Conservation (phyloP, 108 stramenopile genomes). For the Tribonema minus region DNA sequence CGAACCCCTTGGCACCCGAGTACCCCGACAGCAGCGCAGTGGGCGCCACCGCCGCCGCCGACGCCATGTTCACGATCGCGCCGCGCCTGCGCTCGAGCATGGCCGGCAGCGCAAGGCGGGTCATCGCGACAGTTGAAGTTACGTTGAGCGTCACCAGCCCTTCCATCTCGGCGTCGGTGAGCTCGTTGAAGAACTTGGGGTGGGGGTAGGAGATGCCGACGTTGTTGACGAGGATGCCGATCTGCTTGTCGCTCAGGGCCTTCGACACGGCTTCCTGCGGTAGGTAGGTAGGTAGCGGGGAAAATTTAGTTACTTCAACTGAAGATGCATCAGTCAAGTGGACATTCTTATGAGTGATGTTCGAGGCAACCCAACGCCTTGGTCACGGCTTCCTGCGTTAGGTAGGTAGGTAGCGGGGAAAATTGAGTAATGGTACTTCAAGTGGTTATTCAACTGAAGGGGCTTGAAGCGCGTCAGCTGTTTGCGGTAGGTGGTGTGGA, state of each 20-base stretch:
- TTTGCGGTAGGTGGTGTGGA: too few relatives aligned
- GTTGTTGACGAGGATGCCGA: constrained; percentile 96
- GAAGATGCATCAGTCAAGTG: too few relatives aligned
- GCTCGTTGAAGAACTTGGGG: constrained; percentile 91
- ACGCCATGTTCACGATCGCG: constrained; percentile 88
- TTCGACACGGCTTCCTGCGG: not conserved
- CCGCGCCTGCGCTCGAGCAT: constrained; percentile 85
- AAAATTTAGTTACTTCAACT: too few relatives aligned
- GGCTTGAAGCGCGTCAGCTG: too few relatives aligned
- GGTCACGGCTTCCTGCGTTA: too few relatives aligned
- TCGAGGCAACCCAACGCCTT: too few relatives aligned
- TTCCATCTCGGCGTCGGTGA: constrained; percentile 55
- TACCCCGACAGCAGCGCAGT: constrained; percentile 87
- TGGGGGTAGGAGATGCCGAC: constrained; percentile 95
- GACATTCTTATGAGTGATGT: too few relatives aligned
- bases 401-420: too few relatives aligned
- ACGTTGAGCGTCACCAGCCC: constrained; percentile 74
- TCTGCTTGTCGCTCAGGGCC: constrained; percentile 57
- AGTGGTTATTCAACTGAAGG: too few relatives aligned
- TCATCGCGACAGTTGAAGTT: constrained; percentile 91
- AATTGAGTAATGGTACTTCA: too few relatives aligned
- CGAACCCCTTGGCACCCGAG: constrained; percentile 89
- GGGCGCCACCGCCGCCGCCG: constrained; percentile 83
- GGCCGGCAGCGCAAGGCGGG: constrained; percentile 79
- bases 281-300: too few relatives aligned